A percentile compares a stretch with the other conserved stretches of the same genome.
These are phyloP conservation scores for Jackrogersella minutella DNA, from an alignment of 495 filamentous ascomycete species.

Conservation along the genomic window DNA sequence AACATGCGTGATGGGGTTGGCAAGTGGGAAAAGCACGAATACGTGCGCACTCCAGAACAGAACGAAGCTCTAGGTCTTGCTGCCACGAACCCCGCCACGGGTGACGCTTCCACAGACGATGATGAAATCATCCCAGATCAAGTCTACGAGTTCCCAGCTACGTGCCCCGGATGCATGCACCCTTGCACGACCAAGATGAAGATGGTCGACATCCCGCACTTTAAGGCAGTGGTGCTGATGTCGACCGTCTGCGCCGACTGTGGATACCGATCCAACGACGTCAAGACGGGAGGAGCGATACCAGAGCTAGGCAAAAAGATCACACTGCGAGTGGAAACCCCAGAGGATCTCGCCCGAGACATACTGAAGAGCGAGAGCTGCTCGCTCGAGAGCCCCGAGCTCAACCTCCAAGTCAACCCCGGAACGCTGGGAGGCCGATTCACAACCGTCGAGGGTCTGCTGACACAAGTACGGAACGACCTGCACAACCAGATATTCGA, in stretches of 20 bases:
- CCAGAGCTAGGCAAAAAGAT: slow-evolving; percentile 88
- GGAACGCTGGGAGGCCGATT: slow-evolving; percentile 96
- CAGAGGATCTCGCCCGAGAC: slow-evolving; percentile 85
- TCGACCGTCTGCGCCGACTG: slow-evolving; percentile 87
- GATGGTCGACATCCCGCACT: slow-evolving; percentile 94
- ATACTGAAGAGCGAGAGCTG: slow-evolving; percentile 97
- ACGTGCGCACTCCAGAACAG: slow-evolving; percentile 80
- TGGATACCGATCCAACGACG: slow-evolving; percentile 93
- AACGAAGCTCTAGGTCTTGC: slow-evolving; percentile 80
- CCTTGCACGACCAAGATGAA: slow-evolving; percentile 89
- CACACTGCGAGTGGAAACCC: slow-evolving; percentile 73
- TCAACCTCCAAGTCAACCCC: slow-evolving; percentile 82
- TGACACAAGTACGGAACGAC: slow-evolving; percentile 93
- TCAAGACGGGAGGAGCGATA: slow-evolving; percentile 94
- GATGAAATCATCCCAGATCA: slow-evolving; percentile 87
- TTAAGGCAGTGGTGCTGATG: slow-evolving; percentile 94
- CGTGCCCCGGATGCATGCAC: slow-evolving; percentile 88
- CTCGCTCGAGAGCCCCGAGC: slow-evolving; percentile 81
- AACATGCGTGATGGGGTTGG: slow-evolving; percentile 74
- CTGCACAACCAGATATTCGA: slow-evolving; percentile 87
- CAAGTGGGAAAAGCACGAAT: slow-evolving; percentile 85
- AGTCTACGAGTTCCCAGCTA: slow-evolving; percentile 87
- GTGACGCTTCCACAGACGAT: slow-evolving; percentile 55
- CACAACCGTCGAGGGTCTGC: slow-evolving; percentile 92
- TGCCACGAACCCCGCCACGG: slow-evolving; percentile 42